Percentiles rank a stretch among this genome's conserved stretches.
These are phyloP conservation scores for Dactylellina sp. DNA, from an alignment of 2,329 filamentous ascomycete genomes.

Conservation along the genomic window DNA sequence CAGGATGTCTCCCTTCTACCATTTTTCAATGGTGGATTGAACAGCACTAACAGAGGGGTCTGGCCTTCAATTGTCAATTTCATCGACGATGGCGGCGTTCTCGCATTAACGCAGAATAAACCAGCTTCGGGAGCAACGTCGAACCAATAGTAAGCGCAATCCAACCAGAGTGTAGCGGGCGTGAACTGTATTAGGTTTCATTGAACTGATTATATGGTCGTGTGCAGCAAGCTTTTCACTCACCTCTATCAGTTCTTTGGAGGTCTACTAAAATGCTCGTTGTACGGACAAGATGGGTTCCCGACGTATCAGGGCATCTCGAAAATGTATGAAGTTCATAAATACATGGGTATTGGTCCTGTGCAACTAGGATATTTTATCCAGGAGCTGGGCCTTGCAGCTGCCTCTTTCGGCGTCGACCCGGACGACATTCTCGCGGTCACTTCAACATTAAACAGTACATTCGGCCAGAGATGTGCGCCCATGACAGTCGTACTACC, in stretches of 20 bases:
- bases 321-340: constrained; percentile 70
- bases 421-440: constrained; percentile 68
- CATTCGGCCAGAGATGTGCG: constrained; percentile 70
- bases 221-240: constrained; percentile 70
- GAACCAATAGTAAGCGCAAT: constrained; percentile 69
- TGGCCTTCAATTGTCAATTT: constrained; percentile 69
- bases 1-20: constrained; percentile 70
- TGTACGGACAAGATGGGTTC: constrained; percentile 68
- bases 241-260: constrained; percentile 75
- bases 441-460: constrained; percentile 66
- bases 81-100: constrained; percentile 71
- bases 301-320: constrained; percentile 66
- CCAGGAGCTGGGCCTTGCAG: constrained; percentile 70
- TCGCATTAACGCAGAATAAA: constrained; percentile 70
- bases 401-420: constrained; percentile 71
- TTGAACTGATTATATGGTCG: constrained; percentile 26
- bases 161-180: neutral
- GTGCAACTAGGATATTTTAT: constrained; percentile 72
- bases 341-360: constrained; percentile 71
- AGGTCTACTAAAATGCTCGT: constrained; percentile 69
- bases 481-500: constrained; percentile 66
- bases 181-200: constrained; percentile 5
- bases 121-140: constrained; percentile 68
- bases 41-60: constrained; percentile 68
- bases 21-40: constrained; percentile 71